Conservation (phyloP, 176 grass and related monocot species). For the Puya raimondii region DNA sequence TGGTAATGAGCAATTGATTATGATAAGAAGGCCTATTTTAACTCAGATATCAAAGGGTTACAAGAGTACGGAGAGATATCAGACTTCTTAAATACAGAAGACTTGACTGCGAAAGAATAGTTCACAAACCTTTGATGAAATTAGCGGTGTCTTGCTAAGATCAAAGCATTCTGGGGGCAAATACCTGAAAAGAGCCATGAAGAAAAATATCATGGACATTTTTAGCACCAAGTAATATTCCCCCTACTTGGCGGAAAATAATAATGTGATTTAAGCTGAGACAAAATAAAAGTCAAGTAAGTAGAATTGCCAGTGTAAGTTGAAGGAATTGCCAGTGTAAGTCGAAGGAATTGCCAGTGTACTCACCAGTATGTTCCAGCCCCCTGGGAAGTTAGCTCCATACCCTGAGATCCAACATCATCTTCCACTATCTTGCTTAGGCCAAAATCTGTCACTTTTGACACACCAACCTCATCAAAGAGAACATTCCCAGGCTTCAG, state of each 20-base stretch:
- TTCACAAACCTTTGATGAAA: constrained; percentile 87
- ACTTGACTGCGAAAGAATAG: not conserved
- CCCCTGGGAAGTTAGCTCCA: constrained; percentile 98
- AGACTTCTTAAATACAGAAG: not conserved
- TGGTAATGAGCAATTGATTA: too few relatives aligned
- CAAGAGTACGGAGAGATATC: too few relatives aligned
- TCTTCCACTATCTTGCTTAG: constrained; percentile 99
- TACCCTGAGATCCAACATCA: constrained; percentile 98
- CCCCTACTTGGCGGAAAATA: not conserved
- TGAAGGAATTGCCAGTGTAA: constrained; percentile 10
- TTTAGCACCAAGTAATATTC: not conserved
- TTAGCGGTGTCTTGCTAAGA: constrained; percentile 89
- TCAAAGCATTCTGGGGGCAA: constrained; percentile 99
- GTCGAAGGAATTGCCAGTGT: constrained; percentile 8
- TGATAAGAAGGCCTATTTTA: too few relatives aligned
- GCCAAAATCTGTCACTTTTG: constrained; percentile 99
- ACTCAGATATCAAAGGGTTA: too few relatives aligned
- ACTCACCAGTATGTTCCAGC: constrained; percentile 97
- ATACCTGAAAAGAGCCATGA: constrained; percentile 58
- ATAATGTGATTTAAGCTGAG: not conserved
- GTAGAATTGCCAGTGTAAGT: too few relatives aligned
- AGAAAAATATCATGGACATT: constrained; percentile 4
- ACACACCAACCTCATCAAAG: constrained; percentile 85
- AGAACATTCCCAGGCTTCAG: constrained; percentile 97
- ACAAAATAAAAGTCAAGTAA: not conserved